A percentile compares a stretch with the other conserved stretches of the same genome.
Evolutionary conservation across 106 monocot genomes (phyloP).

Genomic region (Dactylorhiza incarnata): DNA sequence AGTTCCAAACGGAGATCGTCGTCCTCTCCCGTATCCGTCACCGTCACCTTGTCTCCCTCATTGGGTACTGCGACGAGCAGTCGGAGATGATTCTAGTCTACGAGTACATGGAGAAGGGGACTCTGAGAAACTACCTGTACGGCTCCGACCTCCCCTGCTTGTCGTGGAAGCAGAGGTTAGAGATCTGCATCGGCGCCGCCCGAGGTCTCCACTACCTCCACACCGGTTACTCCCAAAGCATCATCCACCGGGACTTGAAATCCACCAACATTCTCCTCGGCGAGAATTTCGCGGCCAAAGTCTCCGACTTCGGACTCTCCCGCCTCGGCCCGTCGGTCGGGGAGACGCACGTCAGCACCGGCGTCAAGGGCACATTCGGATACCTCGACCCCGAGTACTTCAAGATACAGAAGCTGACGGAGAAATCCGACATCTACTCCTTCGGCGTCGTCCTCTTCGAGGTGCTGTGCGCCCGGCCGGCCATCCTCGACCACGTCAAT

Average conservation of each 20-base stretch:
- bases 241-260: constrained; percentile 66
- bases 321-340: constrained; percentile 45
- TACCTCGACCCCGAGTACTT: constrained; percentile 92
- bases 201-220: constrained; percentile 36
- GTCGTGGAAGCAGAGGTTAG: constrained; percentile 31
- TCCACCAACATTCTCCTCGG: constrained; percentile 54
- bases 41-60: constrained; percentile 52
- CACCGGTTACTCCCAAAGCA: constrained; percentile 28
- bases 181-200: constrained; percentile 30
- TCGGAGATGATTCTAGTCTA: constrained; percentile 62
- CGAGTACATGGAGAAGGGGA: constrained; percentile 63
- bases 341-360: constrained; percentile 73
- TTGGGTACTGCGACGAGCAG: constrained; percentile 57
- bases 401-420: constrained; percentile 71
- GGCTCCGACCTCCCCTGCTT: constrained; percentile 27
- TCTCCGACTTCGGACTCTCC: constrained; percentile 77
- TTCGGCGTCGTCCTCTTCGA: constrained; percentile 84
- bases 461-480: constrained; percentile 69
- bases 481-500: constrained; percentile 56
- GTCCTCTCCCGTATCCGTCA: constrained; percentile 54
- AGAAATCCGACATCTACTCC: constrained; percentile 85
- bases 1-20: constrained; percentile 54
- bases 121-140: constrained; percentile 36
- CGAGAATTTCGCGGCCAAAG: constrained; percentile 37
- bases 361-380: constrained; percentile 78